Base-by-base conservation (phyloP, 208 protist genomes). In the Wallacemonas rigidus region DNA sequence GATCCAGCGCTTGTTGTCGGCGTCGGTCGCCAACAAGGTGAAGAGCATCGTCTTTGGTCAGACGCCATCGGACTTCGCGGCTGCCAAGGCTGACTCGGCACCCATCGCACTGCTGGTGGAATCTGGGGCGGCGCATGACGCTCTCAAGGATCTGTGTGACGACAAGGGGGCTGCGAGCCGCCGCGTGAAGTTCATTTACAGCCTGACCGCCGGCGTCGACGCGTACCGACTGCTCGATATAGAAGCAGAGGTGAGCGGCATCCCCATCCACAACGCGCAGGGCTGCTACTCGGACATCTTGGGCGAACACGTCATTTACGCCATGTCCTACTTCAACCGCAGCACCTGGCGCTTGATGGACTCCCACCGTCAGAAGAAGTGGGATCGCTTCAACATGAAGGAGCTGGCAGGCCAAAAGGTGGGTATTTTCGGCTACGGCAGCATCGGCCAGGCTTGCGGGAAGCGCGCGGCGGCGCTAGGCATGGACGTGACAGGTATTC, bases 241-340 rank as follows among this genome's bases (percentile, higher is more conserved):
- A 9, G 57, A 71, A 43, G 61, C 78, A 48, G 73, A 91, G 45
- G 57, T 94, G 17, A 45, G 54, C 12, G 76, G 76, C 53, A 86
- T 95, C 54, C 86, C 86, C 2, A 77, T 95, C 65, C 75, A 80
- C 75, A 97, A 95, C 72, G 87, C 79, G 0, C 76, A 89, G 51
- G 87, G 87, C 11, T 86, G 77, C 75, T 94, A 80, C 83, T 83
- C 79, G 3, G 69, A 74, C 36, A 83, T 93, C n/a, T 73, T 95
- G 15, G 88, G 85, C 14, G 92, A 97, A 81, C 81, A 93, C 67
- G 83, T 94, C 12, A 61, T 88, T 15, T 93, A 87, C 75, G 65
- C 81, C 55, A 90, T 92, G 82, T 11, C 93, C 39, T 91, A 97
- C 87, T 97, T 97, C 81, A 93, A 95, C 81, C 86, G 88, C 57